Evolutionary conservation across 805 yeast species (phyloP).

Genomic region (Spathaspora sp.): DNA sequence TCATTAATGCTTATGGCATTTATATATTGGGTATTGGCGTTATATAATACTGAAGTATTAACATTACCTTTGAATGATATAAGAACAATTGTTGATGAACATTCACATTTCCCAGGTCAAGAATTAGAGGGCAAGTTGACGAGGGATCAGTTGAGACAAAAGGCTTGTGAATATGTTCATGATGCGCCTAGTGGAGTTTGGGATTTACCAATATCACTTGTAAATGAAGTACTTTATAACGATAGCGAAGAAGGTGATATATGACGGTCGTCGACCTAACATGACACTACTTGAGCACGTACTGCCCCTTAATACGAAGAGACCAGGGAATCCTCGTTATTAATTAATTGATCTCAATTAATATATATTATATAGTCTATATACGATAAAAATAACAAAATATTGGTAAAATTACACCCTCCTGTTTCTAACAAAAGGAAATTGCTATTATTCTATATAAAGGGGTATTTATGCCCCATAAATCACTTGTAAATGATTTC

Average conservation of each 20-base stretch:
- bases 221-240: slow-evolving; percentile 59
- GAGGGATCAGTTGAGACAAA: slow-evolving; percentile 5
- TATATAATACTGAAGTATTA: slow-evolving; percentile 73
- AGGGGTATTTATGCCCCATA: slow-evolving; percentile 14
- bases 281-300: no score
- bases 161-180: slow-evolving; percentile 40
- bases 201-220: slow-evolving; percentile 75
- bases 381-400: neutral
- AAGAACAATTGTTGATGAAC: slow-evolving; percentile 67
- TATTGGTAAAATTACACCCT: neutral
- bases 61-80: slow-evolving; percentile 58
- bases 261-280: no score
- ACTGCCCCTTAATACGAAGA: no score
- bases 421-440: neutral
- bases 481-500: slow-evolving; percentile 14
- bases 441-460: neutral
- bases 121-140: neutral
- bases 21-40: slow-evolving; percentile 63
- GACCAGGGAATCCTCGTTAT: no score
- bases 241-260: slow-evolving; percentile 7
- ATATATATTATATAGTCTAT: neutral
- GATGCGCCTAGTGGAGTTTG: slow-evolving; percentile 77
- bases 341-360: neutral
- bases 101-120: slow-evolving; percentile 34
- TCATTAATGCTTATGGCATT: slow-evolving; percentile 69